phyloP scores from a whole-genome alignment of 495 filamentous ascomycete species.

The Recurvomyces mirabilis region DNA sequence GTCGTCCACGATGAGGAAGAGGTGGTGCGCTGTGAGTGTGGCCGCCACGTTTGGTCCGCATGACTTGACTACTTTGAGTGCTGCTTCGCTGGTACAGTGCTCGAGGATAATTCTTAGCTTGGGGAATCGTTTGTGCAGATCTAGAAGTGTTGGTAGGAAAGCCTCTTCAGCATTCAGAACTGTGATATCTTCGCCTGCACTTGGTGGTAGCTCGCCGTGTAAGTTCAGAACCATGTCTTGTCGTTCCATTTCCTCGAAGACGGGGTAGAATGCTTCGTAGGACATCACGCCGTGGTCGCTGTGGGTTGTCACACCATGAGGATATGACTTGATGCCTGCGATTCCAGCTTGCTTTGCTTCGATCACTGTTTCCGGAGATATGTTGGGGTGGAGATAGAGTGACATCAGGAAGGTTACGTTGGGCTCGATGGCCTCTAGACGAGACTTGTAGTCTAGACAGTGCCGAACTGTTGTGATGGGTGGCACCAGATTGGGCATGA shows the following conservation, averaged over 20 bases:
- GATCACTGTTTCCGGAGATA: conserved; percentile 68
- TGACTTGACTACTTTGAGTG: conserved; percentile 60
- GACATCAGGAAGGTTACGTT: conserved; percentile 79
- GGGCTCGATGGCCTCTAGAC: conserved; percentile 55
- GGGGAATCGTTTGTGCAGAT: conserved; percentile 65
- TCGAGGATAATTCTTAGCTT: conserved; percentile 67
- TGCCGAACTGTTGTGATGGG: conserved; percentile 63
- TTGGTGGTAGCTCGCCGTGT: conserved; percentile 48
- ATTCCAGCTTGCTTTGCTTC: conserved; percentile 58
- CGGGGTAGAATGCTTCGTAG: conserved; percentile 58
- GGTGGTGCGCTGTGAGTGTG: conserved; percentile 69
- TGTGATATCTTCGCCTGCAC: conserved; percentile 40
- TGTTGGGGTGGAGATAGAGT: conserved; percentile 65
- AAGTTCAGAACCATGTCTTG: conserved; percentile 53
- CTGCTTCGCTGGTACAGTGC: conserved; percentile 78
- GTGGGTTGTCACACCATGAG: conserved; percentile 67
- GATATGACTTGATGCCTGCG: conserved; percentile 48
- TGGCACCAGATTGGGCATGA: conserved; percentile 72
- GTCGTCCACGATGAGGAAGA: conserved; percentile 67
- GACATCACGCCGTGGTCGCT: conserved; percentile 69
- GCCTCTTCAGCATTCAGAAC: conserved; percentile 68
- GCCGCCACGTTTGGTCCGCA: conserved; percentile 65
- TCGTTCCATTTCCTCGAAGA: conserved; percentile 69
- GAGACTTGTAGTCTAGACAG: conserved; percentile 62
- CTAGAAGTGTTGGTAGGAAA: conserved; percentile 66